These are phyloP conservation scores for Phanerodontia chrysosporium DNA, from an alignment of 768 basidiomycete species.

Conservation along the genomic window DNA sequence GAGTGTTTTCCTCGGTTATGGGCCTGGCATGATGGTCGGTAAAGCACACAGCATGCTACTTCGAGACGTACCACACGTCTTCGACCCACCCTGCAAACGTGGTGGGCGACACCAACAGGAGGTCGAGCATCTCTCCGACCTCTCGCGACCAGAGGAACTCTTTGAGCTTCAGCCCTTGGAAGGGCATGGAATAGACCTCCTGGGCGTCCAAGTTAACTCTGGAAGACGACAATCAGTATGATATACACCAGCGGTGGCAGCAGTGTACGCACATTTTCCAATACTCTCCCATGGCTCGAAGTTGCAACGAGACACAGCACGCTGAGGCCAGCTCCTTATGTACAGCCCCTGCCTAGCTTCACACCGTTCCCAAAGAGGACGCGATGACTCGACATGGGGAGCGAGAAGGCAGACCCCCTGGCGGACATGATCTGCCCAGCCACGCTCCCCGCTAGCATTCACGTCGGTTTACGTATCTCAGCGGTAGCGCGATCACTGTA, in stretches of 20 bases:
- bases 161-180: neutral
- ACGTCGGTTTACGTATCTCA: too few species aligned
- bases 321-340: neutral
- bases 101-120: neutral
- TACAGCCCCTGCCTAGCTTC: neutral
- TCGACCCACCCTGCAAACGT: neutral
- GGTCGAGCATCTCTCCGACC: neutral
- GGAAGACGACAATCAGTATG: neutral
- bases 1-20: neutral
- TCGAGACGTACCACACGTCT: neutral
- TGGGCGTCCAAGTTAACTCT: neutral
- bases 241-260: neutral
- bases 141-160: neutral
- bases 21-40: neutral
- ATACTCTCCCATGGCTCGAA: too few species aligned
- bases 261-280: neutral
- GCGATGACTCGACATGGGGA: neutral
- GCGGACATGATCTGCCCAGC: too few species aligned
- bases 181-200: neutral
- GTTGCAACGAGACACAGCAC: too few species aligned
- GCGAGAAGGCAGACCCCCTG: too few species aligned
- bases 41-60: neutral
- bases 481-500: too few species aligned
- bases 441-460: too few species aligned
- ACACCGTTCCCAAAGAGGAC: neutral